Evolutionary conservation across 1,139 yeast genomes (phyloP), one percentile per base, ranked within the genome.

Genomic region (Lodderomyces parapsilosis): DNA sequence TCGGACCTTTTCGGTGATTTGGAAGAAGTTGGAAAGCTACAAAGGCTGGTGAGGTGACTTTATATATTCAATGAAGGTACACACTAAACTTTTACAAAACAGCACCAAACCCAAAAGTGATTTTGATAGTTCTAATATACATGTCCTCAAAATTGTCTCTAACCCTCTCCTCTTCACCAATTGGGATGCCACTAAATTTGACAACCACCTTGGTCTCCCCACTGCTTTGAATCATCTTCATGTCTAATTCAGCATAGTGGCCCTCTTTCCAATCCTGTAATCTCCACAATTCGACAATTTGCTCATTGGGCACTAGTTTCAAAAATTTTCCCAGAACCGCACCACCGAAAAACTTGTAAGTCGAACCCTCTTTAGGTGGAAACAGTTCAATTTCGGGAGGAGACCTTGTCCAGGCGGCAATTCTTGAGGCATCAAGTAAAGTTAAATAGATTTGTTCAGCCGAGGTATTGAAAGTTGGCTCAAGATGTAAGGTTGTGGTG

Each of bases 111-210:
- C 99, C 98, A 65, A 93, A 93, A 0, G 96, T 86, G 37, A 89
- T 60, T 71, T 90, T 93, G 59, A 93, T 90, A 8, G 96, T 79
- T 63, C 84, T 82, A 45, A 91, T 82, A 61, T 93, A 93, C 63
- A 89, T 87, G 50, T 87, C 90, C 54, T 89, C 90, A 59, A 94
- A 93, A 65, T 93, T 93, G 37, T 74, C 78, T 58, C 82, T 80
- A 35, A 88, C 96, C 45, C 86, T 74, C 45, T 93, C 99, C 63
- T 93, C 98, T 60, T 94, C 94, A n/a, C 98, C 99, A 38, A 93
- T 74, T 17, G 99, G 99, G 40, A 93, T 84, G n/a, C 97, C 97
- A 18, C 80, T 71, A 80, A 93, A 88, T 45, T 76, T 73, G 30
- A 90, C 93, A 47, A 83, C 80, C 71, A 91, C 72, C 45, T 76